Evolutionary conservation across 257 asterid genomes (phyloP).

Genomic region (Vinca minor): DNA sequence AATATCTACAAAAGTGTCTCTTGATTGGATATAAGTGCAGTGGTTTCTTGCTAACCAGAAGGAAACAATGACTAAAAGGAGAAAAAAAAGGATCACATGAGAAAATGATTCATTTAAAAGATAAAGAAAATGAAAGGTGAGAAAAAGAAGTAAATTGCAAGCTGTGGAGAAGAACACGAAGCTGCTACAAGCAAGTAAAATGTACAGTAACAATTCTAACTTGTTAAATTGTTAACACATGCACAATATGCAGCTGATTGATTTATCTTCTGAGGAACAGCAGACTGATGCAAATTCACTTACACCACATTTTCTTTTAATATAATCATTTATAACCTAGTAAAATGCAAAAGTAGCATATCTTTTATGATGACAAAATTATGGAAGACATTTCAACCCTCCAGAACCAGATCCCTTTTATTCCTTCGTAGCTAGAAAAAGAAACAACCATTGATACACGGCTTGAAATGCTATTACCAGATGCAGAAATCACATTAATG

Average conservation of each 20-base stretch:
- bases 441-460: background rate
- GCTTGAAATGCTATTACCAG: too few species aligned
- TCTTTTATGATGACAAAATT: background rate
- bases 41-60: background rate
- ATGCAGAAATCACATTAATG: background rate
- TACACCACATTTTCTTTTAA: background rate
- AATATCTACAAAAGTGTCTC: background rate
- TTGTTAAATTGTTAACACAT: background rate
- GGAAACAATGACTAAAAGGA: background rate
- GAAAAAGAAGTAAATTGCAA: background rate
- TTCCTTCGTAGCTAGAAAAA: background rate
- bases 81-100: background rate
- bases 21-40: too few species aligned
- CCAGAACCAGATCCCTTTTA: background rate
- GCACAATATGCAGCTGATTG: background rate
- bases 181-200: too few species aligned
- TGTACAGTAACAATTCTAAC: background rate
- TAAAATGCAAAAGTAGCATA: background rate
- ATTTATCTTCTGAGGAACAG: background rate
- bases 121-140: background rate
- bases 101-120: background rate
- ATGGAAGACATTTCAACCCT: background rate
- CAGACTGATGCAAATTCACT: background rate
- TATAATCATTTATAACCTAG: background rate
- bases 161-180: background rate